phyloP scores from a whole-genome alignment of 768 basidiomycete species.

The Russula dissimulans region DNA sequence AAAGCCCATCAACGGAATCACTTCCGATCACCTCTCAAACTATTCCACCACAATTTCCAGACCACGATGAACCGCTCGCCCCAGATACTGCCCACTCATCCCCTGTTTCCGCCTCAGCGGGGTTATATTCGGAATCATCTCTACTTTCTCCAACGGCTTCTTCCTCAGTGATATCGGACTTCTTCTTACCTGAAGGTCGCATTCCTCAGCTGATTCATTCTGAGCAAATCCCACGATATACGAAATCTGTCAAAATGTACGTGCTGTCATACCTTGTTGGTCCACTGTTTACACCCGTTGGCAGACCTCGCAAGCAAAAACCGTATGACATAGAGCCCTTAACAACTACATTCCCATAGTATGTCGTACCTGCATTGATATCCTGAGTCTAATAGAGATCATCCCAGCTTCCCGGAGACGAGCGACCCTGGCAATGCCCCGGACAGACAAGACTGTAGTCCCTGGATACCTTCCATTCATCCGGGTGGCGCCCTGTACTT shows the following conservation, averaged over 20 bases:
- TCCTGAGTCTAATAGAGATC: neutral
- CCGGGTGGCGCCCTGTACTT: conserved; percentile 62
- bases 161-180: neutral
- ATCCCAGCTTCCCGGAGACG: neutral
- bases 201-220: neutral
- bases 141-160: neutral
- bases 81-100: neutral
- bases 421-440: neutral
- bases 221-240: conserved; percentile 5
- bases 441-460: neutral
- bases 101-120: neutral
- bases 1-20: conserved; percentile 5
- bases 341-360: neutral
- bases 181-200: neutral
- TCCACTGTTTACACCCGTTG: neutral
- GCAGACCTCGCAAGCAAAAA: neutral
- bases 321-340: neutral
- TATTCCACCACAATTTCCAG: neutral
- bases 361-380: neutral
- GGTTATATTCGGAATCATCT: neutral
- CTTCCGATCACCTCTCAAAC: neutral
- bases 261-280: neutral
- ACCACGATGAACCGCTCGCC: neutral
- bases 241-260: neutral
- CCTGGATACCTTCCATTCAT: conserved; percentile 31